phyloP scores from a whole-genome alignment of 768 basidiomycete species.

The Tricholoma sp. region DNA sequence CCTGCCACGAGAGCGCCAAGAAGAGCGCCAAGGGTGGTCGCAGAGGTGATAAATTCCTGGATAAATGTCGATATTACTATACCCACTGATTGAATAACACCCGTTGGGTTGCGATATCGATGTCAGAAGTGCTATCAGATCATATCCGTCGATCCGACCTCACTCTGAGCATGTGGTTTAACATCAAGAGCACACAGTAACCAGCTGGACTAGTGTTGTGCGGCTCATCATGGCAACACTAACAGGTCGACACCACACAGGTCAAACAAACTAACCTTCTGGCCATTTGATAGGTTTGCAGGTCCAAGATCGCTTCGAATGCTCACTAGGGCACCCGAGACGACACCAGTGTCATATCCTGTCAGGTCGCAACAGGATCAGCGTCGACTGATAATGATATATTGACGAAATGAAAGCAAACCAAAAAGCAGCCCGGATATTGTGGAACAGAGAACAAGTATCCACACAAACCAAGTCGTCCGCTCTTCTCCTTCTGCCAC shows the following conservation, averaged over 20 bases:
- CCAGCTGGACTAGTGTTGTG: too few relatives aligned
- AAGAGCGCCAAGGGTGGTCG: slow-evolving; percentile 75
- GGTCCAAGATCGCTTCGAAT: slow-evolving; percentile 66
- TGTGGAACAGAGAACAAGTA: slow-evolving; percentile 69
- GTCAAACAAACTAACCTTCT: slow-evolving; percentile 43
- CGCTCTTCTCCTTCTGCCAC: slow-evolving; percentile 62
- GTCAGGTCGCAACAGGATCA: not conserved
- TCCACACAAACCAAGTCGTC: slow-evolving; percentile 73
- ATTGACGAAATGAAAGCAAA: slow-evolving; percentile 22
- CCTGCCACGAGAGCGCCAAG: slow-evolving; percentile 71
- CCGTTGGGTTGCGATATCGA: not conserved
- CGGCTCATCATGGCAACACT: too few relatives aligned
- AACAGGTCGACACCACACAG: not conserved
- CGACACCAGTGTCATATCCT: slow-evolving; percentile 82
- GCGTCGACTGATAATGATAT: not conserved
- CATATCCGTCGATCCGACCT: too few relatives aligned
- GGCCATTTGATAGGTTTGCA: slow-evolving; percentile 46
- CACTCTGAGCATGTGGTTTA: too few relatives aligned
- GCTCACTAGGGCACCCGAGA: slow-evolving; percentile 75
- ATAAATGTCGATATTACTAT: not conserved
- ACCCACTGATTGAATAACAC: not conserved
- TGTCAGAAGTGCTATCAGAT: too few relatives aligned
- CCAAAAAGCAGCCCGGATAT: slow-evolving; percentile 76
- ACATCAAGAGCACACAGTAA: not conserved
- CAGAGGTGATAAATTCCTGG: slow-evolving; percentile 76